Evolutionary conservation across 805 yeast genomes (phyloP).

Genomic region (Hanseniaspora osmophila): DNA sequence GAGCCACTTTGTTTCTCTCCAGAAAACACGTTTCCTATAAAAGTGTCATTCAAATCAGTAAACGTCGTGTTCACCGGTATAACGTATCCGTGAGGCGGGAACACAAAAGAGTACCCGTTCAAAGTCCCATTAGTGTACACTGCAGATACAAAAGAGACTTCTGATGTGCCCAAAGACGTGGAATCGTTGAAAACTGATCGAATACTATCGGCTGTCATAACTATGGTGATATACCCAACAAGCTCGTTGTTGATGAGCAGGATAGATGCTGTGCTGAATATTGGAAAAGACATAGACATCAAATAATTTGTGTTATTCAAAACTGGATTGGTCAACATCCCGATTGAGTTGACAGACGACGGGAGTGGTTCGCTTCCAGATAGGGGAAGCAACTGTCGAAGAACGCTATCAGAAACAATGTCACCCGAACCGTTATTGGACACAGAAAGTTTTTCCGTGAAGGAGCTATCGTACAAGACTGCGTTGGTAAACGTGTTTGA

Average conservation of each 20-base stretch:
- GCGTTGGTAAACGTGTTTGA: slow-evolving; percentile 52
- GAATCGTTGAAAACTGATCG: slow-evolving; percentile 28
- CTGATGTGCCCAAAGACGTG: slow-evolving; percentile 26
- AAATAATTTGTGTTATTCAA: slow-evolving; percentile 32
- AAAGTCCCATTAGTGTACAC: slow-evolving; percentile 13
- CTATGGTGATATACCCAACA: slow-evolving; percentile 57
- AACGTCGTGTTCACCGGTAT: not conserved
- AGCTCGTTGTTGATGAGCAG: slow-evolving; percentile 41
- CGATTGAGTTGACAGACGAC: slow-evolving; percentile 27
- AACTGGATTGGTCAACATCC: slow-evolving; percentile 57
- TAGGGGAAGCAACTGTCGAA: slow-evolving; percentile 36
- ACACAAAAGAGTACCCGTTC: slow-evolving; percentile 28
- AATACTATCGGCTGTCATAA: slow-evolving; percentile 33
- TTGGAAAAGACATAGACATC: slow-evolving; percentile 67
- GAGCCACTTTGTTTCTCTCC: slow-evolving; percentile 28
- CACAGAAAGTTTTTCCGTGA: slow-evolving; percentile 32
- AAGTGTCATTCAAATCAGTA: slow-evolving; percentile 14
- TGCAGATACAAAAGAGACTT: slow-evolving; percentile 18
- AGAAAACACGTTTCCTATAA: slow-evolving; percentile 25
- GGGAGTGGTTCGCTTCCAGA: slow-evolving; percentile 33
- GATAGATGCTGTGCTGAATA: slow-evolving; percentile 61
- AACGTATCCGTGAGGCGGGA: slow-evolving; percentile 24
- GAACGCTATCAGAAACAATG: slow-evolving; percentile 18
- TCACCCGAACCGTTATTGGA: slow-evolving; percentile 28
- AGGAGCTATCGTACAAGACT: slow-evolving; percentile 48